Evolutionary conservation across 805 yeast genomes (phyloP), one percentile per base, ranked within the genome.

Genomic region (Kuraishia capsulata): DNA sequence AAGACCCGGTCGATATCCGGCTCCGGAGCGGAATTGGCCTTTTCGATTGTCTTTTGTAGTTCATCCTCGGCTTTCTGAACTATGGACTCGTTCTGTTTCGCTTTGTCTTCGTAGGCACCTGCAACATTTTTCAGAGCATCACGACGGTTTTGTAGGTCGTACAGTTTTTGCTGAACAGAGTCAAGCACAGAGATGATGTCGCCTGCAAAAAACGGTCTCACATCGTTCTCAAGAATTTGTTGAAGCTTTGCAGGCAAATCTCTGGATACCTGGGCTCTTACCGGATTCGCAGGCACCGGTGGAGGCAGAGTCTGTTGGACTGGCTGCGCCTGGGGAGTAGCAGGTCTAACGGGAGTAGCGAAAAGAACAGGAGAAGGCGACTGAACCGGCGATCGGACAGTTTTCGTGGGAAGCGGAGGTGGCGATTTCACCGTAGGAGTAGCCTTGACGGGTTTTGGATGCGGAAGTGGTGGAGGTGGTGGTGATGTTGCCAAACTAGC

Each of bases 1-100:
- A 76, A 58, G 3, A 68, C 45, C 9, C 66, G 64, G 39, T 69
- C 76, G 2, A 70, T 51, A 26, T 66, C 56, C 5, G 61, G 60
- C 10, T 55, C 56, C 11, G 47, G 47, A 10, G 57, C 49, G 1
- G 47, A 31, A 2, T 51, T 52, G 33, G 64, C 65, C 21, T 45
- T 48, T 5, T 50, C 41, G 16, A 65, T 48, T 10, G 53, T 13
- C n/a, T 11, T 14, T n/a, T 4, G 16, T 31, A 18, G 13, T 28
- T 13, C 20, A n/a, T 11, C 29, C 35, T 5, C 6, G 17, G 20
- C 20, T 17, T 25, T 13, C 19, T 21, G 10, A n/a, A 18, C 33
- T 37, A 19, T 45, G 39, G 41, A 30, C 11, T 49, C 48, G 38
- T 59, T 54, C 28, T 54, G 51, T 29, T 49, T 43, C 6, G 49